A percentile compares a stretch with the other conserved stretches of the same genome.
These are phyloP conservation scores for Schizochytrium sp. DNA, from an alignment of 108 stramenopile genomes.

Conservation along the genomic window DNA sequence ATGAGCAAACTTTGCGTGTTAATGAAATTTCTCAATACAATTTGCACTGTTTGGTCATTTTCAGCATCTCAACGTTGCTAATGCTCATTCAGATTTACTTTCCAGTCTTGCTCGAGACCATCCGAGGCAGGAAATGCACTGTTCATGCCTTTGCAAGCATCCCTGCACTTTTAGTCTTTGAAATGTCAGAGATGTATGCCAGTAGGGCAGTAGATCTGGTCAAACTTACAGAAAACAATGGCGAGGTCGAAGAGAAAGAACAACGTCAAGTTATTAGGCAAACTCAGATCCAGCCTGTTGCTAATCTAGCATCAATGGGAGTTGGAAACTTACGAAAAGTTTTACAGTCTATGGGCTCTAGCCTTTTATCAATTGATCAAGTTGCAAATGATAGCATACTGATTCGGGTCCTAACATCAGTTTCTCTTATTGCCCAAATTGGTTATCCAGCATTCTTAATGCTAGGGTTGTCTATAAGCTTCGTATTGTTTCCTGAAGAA, in stretches of 20 bases:
- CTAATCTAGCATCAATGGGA: no score
- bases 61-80: not conserved
- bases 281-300: no score
- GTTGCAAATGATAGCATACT: not conserved
- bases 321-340: not conserved
- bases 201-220: not conserved
- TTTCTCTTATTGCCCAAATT: not conserved
- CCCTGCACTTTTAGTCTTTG: constrained; percentile 3
- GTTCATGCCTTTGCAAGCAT: constrained; percentile 38
- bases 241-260: not conserved
- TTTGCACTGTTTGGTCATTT: not conserved
- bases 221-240: not conserved
- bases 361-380: not conserved
- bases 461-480: not conserved
- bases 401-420: not conserved
- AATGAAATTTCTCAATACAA: not conserved
- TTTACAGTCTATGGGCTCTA: not conserved
- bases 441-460: not conserved
- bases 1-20: not conserved
- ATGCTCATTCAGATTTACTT: constrained; percentile 5
- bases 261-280: no score
- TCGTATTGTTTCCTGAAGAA: not conserved
- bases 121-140: not conserved
- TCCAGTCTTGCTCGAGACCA: not conserved
- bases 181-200: constrained; percentile 34